Evolutionary conservation across 176 grass and related monocot genomes (phyloP).

Genomic region (Triticum timopheevii): DNA sequence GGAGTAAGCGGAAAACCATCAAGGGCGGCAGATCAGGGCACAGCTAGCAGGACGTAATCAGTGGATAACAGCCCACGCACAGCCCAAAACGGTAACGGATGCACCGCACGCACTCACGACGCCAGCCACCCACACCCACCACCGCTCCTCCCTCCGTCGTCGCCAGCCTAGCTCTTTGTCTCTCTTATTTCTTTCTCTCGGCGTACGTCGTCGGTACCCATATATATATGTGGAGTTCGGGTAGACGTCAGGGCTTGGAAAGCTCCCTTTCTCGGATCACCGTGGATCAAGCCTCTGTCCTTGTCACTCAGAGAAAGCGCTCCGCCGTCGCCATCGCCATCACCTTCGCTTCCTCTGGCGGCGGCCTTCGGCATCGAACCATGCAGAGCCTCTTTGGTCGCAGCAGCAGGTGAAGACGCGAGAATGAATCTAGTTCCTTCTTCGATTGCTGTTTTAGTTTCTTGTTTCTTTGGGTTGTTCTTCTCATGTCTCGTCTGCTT

Average conservation of each 20-base stretch:
- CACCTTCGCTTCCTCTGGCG: not conserved
- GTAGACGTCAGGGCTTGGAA: not conserved
- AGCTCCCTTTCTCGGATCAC: not conserved
- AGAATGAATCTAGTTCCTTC: too few species aligned
- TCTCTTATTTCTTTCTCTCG: not conserved
- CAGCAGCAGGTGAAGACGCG: not conserved
- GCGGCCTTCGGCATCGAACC: too few species aligned
- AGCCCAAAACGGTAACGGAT: not conserved
- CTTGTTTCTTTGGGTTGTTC: not conserved
- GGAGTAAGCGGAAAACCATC: not conserved
- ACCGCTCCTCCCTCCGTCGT: not conserved
- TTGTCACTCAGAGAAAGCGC: not conserved
- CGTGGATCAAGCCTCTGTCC: not conserved
- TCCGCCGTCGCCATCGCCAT: not conserved
- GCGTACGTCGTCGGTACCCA: not conserved
- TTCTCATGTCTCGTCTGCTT: not conserved
- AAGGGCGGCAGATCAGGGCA: not conserved
- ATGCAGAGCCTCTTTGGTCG: not conserved
- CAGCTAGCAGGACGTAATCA: not conserved
- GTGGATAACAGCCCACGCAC: not conserved
- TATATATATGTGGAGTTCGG: not conserved
- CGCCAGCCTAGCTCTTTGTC: slow-evolving; percentile 21
- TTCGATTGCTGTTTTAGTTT: not conserved
- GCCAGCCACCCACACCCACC: not conserved
- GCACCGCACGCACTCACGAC: not conserved